Evolutionary conservation across 805 yeast genomes (phyloP).

Genomic region (Teunomyces funiuensis): DNA sequence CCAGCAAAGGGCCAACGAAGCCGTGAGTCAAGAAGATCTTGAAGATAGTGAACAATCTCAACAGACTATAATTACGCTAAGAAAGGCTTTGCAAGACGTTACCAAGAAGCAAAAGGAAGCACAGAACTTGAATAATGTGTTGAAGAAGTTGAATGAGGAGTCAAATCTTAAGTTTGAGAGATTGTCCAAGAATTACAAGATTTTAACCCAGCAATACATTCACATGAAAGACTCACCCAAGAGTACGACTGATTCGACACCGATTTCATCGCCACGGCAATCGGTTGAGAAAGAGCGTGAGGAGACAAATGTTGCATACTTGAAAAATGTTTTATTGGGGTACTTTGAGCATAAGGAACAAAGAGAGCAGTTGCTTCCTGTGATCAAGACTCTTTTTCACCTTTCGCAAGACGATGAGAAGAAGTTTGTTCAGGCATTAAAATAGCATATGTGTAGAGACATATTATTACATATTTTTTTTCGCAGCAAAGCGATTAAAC

Average conservation of each 20-base stretch:
- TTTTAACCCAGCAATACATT: conserved; percentile 58
- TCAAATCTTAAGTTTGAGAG: conserved; percentile 65
- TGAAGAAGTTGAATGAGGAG: conserved; percentile 66
- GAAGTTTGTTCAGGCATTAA: conserved; percentile 60
- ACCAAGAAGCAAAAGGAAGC: conserved; percentile 54
- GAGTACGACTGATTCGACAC: conserved; percentile 11
- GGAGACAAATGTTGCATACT: conserved; percentile 60
- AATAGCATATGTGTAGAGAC: conserved; percentile 15
- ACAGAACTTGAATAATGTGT: conserved; percentile 51
- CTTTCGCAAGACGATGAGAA: conserved; percentile 71
- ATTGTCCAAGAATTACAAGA: conserved; percentile 66
- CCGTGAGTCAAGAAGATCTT: conserved; percentile 9
- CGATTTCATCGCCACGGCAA: conserved; percentile 20
- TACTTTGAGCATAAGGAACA: conserved; percentile 93
- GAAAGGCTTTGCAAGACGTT: conserved; percentile 51
- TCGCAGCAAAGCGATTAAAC: conserved; percentile 1
- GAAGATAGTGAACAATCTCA: conserved; percentile 22
- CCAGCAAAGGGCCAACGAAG: neutral
- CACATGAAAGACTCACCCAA: conserved; percentile 22
- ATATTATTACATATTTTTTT: neutral
- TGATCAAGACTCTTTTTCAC: conserved; percentile 70
- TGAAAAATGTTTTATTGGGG: conserved; percentile 87
- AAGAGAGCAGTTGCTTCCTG: conserved; percentile 80
- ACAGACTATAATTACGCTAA: conserved; percentile 42
- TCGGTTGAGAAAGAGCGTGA: conserved; percentile 1